These are phyloP conservation scores for Aspergillus floridensis DNA, from an alignment of 2,329 filamentous ascomycete species.

Conservation along the genomic window DNA sequence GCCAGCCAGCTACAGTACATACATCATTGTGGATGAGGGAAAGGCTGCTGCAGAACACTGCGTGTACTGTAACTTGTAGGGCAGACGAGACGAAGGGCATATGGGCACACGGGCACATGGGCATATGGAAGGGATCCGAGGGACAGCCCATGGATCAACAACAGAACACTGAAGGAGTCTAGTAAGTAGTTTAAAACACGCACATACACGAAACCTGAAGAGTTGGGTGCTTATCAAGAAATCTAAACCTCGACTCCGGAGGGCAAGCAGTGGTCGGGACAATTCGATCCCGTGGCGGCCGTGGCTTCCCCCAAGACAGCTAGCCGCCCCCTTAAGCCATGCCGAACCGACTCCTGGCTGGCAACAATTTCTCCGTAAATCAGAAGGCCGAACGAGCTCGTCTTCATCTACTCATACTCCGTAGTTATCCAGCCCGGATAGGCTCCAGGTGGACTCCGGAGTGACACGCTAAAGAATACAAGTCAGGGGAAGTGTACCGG, in stretches of 20 bases:
- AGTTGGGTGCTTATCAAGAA: not conserved
- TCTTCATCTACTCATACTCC: slow-evolving; percentile 4
- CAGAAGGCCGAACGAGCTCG: slow-evolving; percentile 14
- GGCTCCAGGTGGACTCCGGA: not conserved
- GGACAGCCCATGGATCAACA: too few species aligned
- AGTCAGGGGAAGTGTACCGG: slow-evolving; percentile 1
- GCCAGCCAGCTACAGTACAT: not conserved
- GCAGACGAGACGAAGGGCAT: not conserved
- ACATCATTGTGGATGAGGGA: not conserved
- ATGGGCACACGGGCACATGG: not conserved
- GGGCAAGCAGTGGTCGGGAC: slow-evolving; percentile 7
- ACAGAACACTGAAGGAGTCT: not conserved
- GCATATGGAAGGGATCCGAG: too few species aligned
- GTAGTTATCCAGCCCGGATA: not conserved
- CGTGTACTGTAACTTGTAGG: not conserved
- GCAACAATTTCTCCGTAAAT: slow-evolving; percentile 24
- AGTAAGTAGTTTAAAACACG: not conserved
- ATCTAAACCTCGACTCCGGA: not conserved
- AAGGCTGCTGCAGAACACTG: not conserved
- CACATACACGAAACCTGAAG: not conserved
- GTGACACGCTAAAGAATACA: slow-evolving; percentile 7
- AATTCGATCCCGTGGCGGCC: slow-evolving; percentile 15
- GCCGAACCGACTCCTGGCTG: slow-evolving; percentile 17
- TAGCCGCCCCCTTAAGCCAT: slow-evolving; percentile 9
- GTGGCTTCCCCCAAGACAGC: not conserved